Evolutionary conservation across 306 rosid species (phyloP), one percentile per base, ranked within the genome.

Genomic region (Lathyrus sativus): DNA sequence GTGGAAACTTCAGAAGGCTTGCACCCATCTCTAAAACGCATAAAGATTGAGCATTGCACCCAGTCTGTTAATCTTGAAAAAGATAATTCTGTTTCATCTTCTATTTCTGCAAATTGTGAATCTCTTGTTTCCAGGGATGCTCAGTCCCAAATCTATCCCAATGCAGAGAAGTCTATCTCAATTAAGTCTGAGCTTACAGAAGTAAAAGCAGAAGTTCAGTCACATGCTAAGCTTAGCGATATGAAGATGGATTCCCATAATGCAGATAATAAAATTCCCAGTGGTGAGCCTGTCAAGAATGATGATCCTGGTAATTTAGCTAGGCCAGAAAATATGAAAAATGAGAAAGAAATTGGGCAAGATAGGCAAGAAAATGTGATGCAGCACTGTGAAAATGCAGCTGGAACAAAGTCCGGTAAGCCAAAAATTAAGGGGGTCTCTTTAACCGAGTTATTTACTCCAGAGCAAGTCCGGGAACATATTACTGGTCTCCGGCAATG

Each of bases 351-450:
- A 74, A 48, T 61, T 35, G 92, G 79, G 51, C 83, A 78, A 46
- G 81, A 85, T 71, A 81, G 79, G 70, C 90, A 89, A 84, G 95
- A 87, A 77, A 74, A 69, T 70, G 63, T 61, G 51, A 45, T 19
- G 17, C 96, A 79, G 80, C 69, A 78, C 73, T 44, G 76, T 28
- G 99, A 93, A 74, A 78, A 46, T 76, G 76, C 80, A 13, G 73
- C 80, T 59, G 95, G 86, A 80, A 85, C 97, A 26, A 93, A 93
- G 79, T 90, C 99, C 57, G 97, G 99, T 76, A 95, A 95, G 81
- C 95, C 97, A 71, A 95, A 90, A 79, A 87, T 95, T 73, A 88
- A 95, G 68, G 99, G 95, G 31, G 99, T 95, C 58, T 95, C 99
- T 33, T 54, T 95, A 71, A 90, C 95, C 48, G 97, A 95, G 55